Evolutionary conservation across 192 early-diverging fungal species (phyloP).

Genomic region (Pilobolus umbonatus): DNA sequence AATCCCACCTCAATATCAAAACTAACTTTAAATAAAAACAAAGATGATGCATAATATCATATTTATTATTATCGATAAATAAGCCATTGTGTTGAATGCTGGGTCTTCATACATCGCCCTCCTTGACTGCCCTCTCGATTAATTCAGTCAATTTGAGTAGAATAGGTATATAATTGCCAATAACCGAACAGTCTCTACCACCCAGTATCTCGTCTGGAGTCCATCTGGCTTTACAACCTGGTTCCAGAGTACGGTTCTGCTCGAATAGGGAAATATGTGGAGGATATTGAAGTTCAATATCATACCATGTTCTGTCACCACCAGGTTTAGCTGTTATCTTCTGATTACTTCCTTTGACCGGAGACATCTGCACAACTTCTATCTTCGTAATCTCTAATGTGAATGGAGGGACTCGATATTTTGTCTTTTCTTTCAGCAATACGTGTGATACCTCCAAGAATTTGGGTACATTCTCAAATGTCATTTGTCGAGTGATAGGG

Average conservation of each 20-base stretch:
- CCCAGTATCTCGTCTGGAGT: slow-evolving; percentile 28
- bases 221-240: slow-evolving; percentile 22
- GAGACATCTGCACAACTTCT: neutral
- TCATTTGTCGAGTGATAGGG: slow-evolving; percentile 11
- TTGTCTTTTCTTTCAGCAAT: slow-evolving; percentile 8
- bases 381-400: slow-evolving; percentile 22
- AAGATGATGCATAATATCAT: no score
- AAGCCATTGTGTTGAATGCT: no score
- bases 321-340: neutral
- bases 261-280: slow-evolving; percentile 9
- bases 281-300: slow-evolving; percentile 20
- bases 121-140: no score
- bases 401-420: slow-evolving; percentile 26
- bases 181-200: no score
- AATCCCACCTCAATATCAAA: no score
- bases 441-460: slow-evolving; percentile 26
- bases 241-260: slow-evolving; percentile 15
- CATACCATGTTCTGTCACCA: slow-evolving; percentile 20
- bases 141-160: no score
- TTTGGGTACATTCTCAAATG: slow-evolving; percentile 27
- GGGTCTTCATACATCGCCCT: no score
- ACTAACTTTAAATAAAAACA: no score
- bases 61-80: no score
- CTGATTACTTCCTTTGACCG: neutral
- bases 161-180: no score